phyloP scores from a whole-genome alignment of 2,329 filamentous ascomycete species.

The Paecilomyces sp. region DNA sequence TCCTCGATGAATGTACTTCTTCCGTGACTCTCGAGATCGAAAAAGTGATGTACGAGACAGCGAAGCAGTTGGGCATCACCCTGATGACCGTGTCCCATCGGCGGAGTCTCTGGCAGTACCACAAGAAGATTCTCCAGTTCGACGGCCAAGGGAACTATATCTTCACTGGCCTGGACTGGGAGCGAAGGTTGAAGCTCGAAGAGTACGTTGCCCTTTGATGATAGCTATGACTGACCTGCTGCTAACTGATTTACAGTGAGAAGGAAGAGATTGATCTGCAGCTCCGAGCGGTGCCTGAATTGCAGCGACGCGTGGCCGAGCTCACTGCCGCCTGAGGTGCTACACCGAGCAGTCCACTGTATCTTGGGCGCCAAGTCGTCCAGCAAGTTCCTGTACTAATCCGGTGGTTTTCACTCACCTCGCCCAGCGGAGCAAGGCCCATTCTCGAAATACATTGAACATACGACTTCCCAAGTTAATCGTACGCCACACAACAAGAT shows the following conservation, averaged over 20 bases:
- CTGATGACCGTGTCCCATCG: constrained; percentile 95
- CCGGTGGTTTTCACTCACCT: background rate
- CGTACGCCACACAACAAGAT: no score
- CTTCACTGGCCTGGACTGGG: constrained; percentile 84
- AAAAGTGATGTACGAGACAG: constrained; percentile 93
- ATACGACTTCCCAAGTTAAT: no score
- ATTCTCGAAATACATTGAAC: no score
- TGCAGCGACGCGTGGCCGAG: constrained; percentile 78
- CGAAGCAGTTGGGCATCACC: constrained; percentile 84
- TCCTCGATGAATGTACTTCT: constrained; percentile 93
- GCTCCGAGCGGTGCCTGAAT: constrained; percentile 76
- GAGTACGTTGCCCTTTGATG: constrained; percentile 49
- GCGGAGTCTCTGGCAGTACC: constrained; percentile 91
- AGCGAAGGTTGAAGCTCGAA: constrained; percentile 75
- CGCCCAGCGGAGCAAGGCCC: background rate
- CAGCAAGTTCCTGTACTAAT: background rate
- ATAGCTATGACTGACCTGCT: constrained; percentile 1
- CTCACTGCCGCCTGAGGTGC: constrained; percentile 47
- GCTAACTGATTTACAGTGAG: constrained; percentile 47
- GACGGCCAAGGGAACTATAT: constrained; percentile 89
- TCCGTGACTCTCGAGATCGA: constrained; percentile 94
- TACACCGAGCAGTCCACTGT: background rate
- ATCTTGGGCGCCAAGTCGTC: background rate
- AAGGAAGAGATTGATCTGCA: constrained; percentile 87
- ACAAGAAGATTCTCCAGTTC: constrained; percentile 90